These are phyloP conservation scores for Amanita rubescens DNA, from an alignment of 768 basidiomycete genomes.

Conservation along the genomic window DNA sequence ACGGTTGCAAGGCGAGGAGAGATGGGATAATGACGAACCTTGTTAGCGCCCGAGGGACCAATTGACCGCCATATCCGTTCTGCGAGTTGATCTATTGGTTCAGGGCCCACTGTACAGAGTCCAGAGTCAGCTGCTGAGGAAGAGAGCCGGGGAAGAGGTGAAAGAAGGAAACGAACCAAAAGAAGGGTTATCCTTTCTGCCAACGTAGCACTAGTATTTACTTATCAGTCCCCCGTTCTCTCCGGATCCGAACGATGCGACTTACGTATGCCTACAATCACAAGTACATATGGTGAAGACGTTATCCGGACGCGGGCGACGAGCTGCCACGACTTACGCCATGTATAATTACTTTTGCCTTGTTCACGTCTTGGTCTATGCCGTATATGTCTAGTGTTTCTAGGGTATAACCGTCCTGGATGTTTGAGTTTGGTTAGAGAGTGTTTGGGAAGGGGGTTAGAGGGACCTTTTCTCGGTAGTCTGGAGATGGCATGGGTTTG, in stretches of 20 bases:
- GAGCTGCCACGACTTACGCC: constrained; percentile 30
- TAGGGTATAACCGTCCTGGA: constrained; percentile 86
- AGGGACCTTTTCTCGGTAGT: constrained; percentile 2
- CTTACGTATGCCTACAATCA: constrained; percentile 42
- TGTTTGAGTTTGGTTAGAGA: not conserved
- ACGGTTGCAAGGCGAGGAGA: not conserved
- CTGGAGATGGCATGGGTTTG: not conserved
- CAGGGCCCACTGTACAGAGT: constrained; percentile 65
- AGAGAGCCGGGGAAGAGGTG: not conserved
- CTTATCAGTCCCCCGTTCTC: not conserved
- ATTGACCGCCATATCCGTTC: constrained; percentile 62
- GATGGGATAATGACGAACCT: constrained; percentile 38
- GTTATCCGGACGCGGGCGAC: not conserved
- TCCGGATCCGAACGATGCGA: constrained; percentile 1
- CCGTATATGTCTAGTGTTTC: constrained; percentile 72
- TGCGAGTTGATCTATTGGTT: constrained; percentile 65
- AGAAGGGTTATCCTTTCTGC: constrained; percentile 78
- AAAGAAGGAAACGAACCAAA: constrained; percentile 50
- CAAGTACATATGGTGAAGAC: not conserved
- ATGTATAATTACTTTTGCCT: constrained; percentile 48
- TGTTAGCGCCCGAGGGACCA: constrained; percentile 89
- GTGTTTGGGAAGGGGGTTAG: not conserved
- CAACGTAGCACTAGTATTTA: constrained; percentile 95
- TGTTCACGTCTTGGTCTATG: constrained; percentile 36
- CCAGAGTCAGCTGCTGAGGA: not conserved